phyloP scores from a whole-genome alignment of 306 rosid species.

The Hylodesmum podocarpum region DNA sequence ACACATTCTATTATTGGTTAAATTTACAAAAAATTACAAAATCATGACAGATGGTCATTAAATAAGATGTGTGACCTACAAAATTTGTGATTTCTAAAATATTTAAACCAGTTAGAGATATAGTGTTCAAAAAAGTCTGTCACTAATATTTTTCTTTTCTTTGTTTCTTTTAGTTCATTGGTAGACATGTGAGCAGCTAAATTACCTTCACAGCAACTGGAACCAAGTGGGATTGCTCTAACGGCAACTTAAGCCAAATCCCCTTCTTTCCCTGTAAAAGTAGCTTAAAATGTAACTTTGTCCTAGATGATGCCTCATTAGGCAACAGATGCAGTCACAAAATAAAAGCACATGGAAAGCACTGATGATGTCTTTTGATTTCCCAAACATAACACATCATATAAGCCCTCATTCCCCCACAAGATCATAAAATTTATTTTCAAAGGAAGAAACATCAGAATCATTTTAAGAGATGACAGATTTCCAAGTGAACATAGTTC shows the following conservation, averaged over 20 bases:
- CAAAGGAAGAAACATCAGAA: constrained; percentile 1
- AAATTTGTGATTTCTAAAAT: too few relatives aligned
- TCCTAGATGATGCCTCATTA: constrained; percentile 2
- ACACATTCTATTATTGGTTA: too few relatives aligned
- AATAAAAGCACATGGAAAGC: neutral
- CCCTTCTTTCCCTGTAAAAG: constrained; percentile 89
- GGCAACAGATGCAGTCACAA: neutral
- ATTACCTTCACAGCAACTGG: constrained; percentile 89
- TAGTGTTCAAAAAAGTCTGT: too few relatives aligned
- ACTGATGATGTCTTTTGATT: neutral
- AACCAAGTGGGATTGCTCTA: constrained; percentile 72
- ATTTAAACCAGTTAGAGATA: too few relatives aligned
- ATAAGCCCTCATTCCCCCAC: neutral
- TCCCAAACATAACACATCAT: neutral
- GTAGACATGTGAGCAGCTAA: constrained; percentile 25
- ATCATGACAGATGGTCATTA: too few relatives aligned
- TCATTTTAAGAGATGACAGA: neutral
- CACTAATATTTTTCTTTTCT: too few relatives aligned
- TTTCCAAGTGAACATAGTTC: neutral
- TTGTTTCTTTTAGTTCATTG: neutral
- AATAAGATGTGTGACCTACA: too few relatives aligned
- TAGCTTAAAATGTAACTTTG: neutral
- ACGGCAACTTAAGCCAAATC: constrained; percentile 84
- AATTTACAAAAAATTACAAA: too few relatives aligned
- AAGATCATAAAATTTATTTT: neutral